Base-by-base conservation (phyloP, 1,284 basidiomycete genomes). In the Phylloboletellus chloephorus region DNA sequence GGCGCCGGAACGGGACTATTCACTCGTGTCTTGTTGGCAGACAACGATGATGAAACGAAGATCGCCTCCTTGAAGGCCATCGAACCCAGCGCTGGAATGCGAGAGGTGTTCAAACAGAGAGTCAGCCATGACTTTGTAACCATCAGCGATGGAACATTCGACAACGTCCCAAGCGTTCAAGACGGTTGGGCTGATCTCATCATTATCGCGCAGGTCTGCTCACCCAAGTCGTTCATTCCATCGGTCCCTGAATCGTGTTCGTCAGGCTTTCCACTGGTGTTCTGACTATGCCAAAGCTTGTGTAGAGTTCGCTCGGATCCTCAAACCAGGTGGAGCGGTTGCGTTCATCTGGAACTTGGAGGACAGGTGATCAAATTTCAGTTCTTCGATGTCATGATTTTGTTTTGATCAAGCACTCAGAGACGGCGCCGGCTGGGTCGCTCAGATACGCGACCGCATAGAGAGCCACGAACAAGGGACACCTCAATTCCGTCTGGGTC, bases 241-340 rank as follows among this genome's bases (percentile, higher is more conserved):
- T 32, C 8, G 13, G n/a, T 7, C 23, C 17, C 30, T 17, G 19
- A 40, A 31, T 20, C n/a, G 43, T 39, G 5, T 25, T 9, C 1
- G 13, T 37, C 49, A 88, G 79, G 87, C 87, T 10, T 89, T 79
- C 56, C 86, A 89, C 62, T 89, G 87, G 86, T 86, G 82, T 52
- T 81, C 81, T 2, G 74, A 88, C 57, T 82, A 77, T 56, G 69
- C 77, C 43, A 70, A 67, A 41, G 83, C 85, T 1, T 69, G 71
- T 11, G 61, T 60, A 0, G 86, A 89, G 56, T 83, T 89, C 55
- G 69, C 74, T 16, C 73, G 87, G 24, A 73, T 87, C 51, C 65
- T 89, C 36, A 85, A 84, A 55, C 78, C 81, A 0, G 62, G 65
- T 22, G 87, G 85, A 4, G 60, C 72, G 5, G 68, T 79, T n/a